phyloP scores from a whole-genome alignment of 2,329 filamentous ascomycete genomes.

The Penicillium sp. region DNA sequence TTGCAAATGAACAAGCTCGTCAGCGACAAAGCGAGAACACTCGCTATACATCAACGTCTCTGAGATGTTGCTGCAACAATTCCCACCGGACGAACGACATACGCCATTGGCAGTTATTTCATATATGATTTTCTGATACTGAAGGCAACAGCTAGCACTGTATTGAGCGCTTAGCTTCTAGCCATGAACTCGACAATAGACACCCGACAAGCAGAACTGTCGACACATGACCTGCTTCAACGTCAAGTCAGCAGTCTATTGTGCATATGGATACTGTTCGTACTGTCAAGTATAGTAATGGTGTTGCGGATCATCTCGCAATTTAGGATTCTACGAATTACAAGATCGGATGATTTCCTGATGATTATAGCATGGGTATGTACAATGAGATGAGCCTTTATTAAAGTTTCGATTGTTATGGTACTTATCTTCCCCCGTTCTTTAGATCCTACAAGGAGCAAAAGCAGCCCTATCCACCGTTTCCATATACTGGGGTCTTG shows the following conservation, averaged over 20 bases:
- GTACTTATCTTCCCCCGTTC: neutral
- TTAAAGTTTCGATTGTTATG: too few relatives aligned
- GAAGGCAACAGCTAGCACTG: neutral
- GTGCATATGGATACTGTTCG: constrained; percentile 10
- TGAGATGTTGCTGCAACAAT: neutral
- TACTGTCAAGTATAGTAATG: constrained; percentile 7
- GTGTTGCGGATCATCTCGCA: constrained; percentile 11
- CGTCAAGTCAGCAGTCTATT: neutral
- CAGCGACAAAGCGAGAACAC: neutral
- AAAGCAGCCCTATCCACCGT: constrained; percentile 12
- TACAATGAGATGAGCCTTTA: too few relatives aligned
- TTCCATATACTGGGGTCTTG: constrained; percentile 18
- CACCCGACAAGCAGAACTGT: neutral
- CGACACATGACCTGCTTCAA: neutral
- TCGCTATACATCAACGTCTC: neutral
- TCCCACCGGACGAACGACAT: neutral
- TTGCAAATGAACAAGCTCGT: neutral
- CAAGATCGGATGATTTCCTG: constrained; percentile 9
- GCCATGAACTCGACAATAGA: neutral
- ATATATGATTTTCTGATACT: neutral
- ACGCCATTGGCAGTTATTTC: neutral
- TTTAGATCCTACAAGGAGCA: constrained; percentile 7
- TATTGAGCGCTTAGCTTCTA: neutral
- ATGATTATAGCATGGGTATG: constrained; percentile 16
- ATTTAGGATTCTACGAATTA: constrained; percentile 3